These are phyloP conservation scores for Pyricularia grisea DNA, from an alignment of 2,329 filamentous ascomycete genomes.

Conservation along the genomic window DNA sequence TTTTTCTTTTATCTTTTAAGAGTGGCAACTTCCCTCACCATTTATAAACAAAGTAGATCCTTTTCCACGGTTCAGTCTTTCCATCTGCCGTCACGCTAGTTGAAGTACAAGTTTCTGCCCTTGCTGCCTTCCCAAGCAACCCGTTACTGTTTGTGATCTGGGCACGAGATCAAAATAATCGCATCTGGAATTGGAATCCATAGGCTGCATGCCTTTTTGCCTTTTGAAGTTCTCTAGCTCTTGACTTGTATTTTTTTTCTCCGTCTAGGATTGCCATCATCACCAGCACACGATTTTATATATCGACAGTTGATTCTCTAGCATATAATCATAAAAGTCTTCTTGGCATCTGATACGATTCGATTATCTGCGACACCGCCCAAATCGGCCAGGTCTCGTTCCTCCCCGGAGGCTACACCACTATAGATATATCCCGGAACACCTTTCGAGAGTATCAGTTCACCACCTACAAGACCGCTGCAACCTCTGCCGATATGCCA, in stretches of 20 bases:
- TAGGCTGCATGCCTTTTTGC: background rate
- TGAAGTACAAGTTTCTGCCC: background rate
- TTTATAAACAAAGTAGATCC: background rate
- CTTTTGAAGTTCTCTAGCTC: background rate
- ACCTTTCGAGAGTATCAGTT: background rate
- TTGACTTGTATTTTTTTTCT: background rate
- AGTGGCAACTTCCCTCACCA: background rate
- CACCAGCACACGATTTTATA: background rate
- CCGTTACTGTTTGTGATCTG: background rate
- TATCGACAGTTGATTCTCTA: background rate
- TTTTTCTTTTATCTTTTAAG: background rate
- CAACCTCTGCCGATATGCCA: slow-evolving; percentile 21
- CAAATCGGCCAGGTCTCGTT: background rate
- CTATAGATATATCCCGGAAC: too few relatives aligned
- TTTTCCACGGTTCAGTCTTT: background rate
- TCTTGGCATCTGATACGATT: background rate
- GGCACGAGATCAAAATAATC: background rate
- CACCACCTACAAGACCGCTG: background rate
- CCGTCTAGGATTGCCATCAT: background rate
- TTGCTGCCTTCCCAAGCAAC: background rate
- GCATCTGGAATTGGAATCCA: background rate
- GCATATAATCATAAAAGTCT: background rate
- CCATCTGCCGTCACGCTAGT: background rate
- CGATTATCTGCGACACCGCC: background rate
- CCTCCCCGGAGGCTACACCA: background rate